Conservation (phyloP, 768 basidiomycete species). For the Thelephora aurantiotincta region DNA sequence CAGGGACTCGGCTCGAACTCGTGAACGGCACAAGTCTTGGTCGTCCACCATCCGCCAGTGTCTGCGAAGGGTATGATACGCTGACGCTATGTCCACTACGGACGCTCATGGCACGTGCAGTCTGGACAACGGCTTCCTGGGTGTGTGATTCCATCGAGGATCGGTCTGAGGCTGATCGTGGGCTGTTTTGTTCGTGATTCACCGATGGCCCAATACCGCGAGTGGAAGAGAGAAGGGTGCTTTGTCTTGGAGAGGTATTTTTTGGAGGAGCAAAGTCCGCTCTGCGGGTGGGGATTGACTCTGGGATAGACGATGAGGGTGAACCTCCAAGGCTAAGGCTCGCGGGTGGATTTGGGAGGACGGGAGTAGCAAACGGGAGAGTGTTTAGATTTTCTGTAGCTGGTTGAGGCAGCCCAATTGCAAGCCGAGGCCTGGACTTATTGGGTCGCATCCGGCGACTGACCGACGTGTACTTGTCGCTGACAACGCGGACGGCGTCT, state of each 20-base stretch:
- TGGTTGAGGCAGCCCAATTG: slow-evolving; percentile 12
- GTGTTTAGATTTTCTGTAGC: slow-evolving; percentile 4
- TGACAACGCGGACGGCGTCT: slow-evolving; percentile 53
- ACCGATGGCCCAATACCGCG: slow-evolving; percentile 11
- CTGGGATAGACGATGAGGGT: slow-evolving; percentile 51
- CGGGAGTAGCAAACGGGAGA: slow-evolving; percentile 13
- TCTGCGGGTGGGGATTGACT: slow-evolving; percentile 52
- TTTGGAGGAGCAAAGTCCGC: slow-evolving; percentile 52
- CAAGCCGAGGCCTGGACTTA: slow-evolving; percentile 46
- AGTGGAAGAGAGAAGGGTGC: slow-evolving; percentile 6
- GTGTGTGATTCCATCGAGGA: slow-evolving; percentile 23
- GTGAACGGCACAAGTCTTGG: slow-evolving; percentile 65
- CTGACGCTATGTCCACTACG: slow-evolving; percentile 29
- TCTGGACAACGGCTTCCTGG: slow-evolving; percentile 30
- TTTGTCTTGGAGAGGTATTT: slow-evolving; percentile 9
- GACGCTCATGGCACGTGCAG: slow-evolving; percentile 40
- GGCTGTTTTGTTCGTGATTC: slow-evolving; percentile 12
- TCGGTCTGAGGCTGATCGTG: slow-evolving; percentile 19
- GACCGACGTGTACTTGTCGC: slow-evolving; percentile 35
- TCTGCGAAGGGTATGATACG: slow-evolving; percentile 20
- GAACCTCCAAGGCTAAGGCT: slow-evolving; percentile 36
- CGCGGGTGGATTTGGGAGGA: slow-evolving; percentile 25
- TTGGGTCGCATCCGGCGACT: slow-evolving; percentile 19
- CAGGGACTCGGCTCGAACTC: slow-evolving; percentile 49
- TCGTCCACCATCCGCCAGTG: slow-evolving; percentile 18